Base-by-base conservation (phyloP, 352 stramenopile species). In the Phytophthora palmivora region DNA sequence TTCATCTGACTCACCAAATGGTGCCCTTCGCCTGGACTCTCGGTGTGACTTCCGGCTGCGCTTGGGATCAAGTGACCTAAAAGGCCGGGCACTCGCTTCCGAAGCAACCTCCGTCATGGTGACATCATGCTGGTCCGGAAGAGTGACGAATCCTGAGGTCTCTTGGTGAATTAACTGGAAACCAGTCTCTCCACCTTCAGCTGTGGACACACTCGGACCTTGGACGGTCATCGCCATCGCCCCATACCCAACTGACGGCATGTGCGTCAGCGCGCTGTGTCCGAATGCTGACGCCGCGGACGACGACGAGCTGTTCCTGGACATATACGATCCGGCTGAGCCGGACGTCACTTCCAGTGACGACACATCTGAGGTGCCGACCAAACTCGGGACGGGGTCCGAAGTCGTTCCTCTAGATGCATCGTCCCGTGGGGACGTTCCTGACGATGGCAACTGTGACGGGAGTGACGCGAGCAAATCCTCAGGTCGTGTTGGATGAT, bases 271-370 rank as follows among this genome's bases (percentile, higher is more conserved):
- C 30, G 10, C 30, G 10, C 30, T 34, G 7, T 34, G 30, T 14
- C 30, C 30, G 11, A 4, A 7, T 34, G 3, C 10, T 12, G 30
- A 12, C 10, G 7, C 6, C 30, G 2, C 30, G 7, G 30, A 34
- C 12, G 41, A 34, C 12, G 41, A 47, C 21, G 41, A 33, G 21
- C 41, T 47, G 18, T 47, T 47, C 41, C 41, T 33, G 41, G 41
- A 47, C 30, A 34, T 2, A 7, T 34, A 34, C 10, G 30, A 34
- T 7, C 6, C 30, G 7, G 10, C 1, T 10, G 41, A 8, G 18
- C 41, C 21, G 3, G 41, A 47, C 22, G 21, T 15, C 4, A 22
- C 14, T 4, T 4, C 19, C 2, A 32, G 33, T 1, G 19, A 6
- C 3, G 41, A 15, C 41, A 8, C 22, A 33, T 22, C 37, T 8